Evolutionary conservation across 495 filamentous ascomycete genomes (phyloP).

Genomic region (Ascodesmis nigricans): DNA sequence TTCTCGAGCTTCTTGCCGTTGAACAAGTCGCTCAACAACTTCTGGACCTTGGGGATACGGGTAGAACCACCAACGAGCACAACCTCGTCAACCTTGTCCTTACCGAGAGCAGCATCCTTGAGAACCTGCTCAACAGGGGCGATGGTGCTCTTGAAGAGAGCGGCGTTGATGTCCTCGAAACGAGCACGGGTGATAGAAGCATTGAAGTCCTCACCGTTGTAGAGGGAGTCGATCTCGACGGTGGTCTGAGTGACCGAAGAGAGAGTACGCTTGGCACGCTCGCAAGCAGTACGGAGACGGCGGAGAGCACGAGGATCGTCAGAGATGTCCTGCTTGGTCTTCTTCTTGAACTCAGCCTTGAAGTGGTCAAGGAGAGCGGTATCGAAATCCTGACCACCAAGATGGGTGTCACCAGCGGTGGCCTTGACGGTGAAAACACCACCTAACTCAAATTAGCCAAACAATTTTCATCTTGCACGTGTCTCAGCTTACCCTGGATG

Average conservation of each 20-base stretch:
- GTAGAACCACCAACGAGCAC: constrained; percentile 97
- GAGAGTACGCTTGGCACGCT: constrained; percentile 96
- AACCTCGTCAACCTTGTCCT: constrained; percentile 89
- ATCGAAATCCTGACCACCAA: constrained; percentile 98
- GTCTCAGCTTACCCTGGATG: constrained; percentile 50
- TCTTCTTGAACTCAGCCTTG: constrained; percentile 77
- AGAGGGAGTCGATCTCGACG: constrained; percentile 97
- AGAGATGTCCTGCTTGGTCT: constrained; percentile 65
- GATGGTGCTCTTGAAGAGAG: constrained; percentile 88
- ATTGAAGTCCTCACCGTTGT: constrained; percentile 95
- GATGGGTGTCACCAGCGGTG: constrained; percentile 94
- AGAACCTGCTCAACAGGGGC: constrained; percentile 97
- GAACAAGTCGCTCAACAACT: constrained; percentile 95
- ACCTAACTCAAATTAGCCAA: constrained; percentile 10
- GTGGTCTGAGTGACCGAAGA: constrained; percentile 92
- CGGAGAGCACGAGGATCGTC: constrained; percentile 89
- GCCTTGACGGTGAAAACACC: constrained; percentile 99
- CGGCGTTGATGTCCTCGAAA: constrained; percentile 97
- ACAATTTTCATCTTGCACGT: not conserved
- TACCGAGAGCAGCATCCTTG: constrained; percentile 86
- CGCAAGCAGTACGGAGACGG: constrained; percentile 92
- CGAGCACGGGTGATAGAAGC: constrained; percentile 97
- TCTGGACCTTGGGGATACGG: constrained; percentile 97
- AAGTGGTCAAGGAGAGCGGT: constrained; percentile 95
- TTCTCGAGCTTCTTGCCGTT: constrained; percentile 99